Percentiles rank a stretch among this genome's conserved stretches.
phyloP scores from a whole-genome alignment of 2,329 filamentous ascomycete species.

The Epichloe festucae region DNA sequence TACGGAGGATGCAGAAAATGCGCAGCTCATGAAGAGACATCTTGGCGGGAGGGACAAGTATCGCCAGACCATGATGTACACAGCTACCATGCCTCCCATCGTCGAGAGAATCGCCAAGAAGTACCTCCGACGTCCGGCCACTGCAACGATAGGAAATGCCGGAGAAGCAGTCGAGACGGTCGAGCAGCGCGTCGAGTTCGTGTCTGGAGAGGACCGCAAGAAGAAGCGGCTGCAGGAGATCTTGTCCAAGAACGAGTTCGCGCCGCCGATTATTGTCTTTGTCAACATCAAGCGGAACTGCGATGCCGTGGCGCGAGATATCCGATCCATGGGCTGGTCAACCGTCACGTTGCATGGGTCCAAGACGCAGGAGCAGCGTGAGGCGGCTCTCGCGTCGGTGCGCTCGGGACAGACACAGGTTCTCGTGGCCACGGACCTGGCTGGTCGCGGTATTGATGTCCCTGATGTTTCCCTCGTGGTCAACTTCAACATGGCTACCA shows the following conservation, averaged over 20 bases:
- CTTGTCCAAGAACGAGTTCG: slow-evolving; percentile 65
- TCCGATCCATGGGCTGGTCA: slow-evolving; percentile 86
- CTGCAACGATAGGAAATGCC: slow-evolving; percentile 85
- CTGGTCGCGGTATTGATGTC: slow-evolving; percentile 95
- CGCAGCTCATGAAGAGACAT: slow-evolving; percentile 69
- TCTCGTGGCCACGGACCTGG: slow-evolving; percentile 88
- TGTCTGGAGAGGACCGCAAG: slow-evolving; percentile 82
- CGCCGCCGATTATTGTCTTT: slow-evolving; percentile 91
- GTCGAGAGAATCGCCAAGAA: slow-evolving; percentile 96
- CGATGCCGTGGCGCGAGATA: slow-evolving; percentile 85
- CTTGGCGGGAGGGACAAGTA: slow-evolving; percentile 68
- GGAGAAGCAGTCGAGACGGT: slow-evolving; percentile 97
- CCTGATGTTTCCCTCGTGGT: slow-evolving; percentile 85
- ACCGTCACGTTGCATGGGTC: slow-evolving; percentile 85
- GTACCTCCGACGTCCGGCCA: slow-evolving; percentile 84
- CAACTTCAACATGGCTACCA: slow-evolving; percentile 97
- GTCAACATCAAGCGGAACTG: slow-evolving; percentile 99
- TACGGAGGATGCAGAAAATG: slow-evolving; percentile 78
- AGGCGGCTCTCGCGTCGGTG: slow-evolving; percentile 77
- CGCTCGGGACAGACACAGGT: slow-evolving; percentile 72
- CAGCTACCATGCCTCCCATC: slow-evolving; percentile 86
- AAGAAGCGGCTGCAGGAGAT: slow-evolving; percentile 95
- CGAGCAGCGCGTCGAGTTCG: slow-evolving; percentile 89
- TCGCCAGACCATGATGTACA: slow-evolving; percentile 99
- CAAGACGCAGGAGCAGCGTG: slow-evolving; percentile 96